Evolutionary conservation across 768 basidiomycete species (phyloP).

Genomic region (Candolleomyces eurysporus): DNA sequence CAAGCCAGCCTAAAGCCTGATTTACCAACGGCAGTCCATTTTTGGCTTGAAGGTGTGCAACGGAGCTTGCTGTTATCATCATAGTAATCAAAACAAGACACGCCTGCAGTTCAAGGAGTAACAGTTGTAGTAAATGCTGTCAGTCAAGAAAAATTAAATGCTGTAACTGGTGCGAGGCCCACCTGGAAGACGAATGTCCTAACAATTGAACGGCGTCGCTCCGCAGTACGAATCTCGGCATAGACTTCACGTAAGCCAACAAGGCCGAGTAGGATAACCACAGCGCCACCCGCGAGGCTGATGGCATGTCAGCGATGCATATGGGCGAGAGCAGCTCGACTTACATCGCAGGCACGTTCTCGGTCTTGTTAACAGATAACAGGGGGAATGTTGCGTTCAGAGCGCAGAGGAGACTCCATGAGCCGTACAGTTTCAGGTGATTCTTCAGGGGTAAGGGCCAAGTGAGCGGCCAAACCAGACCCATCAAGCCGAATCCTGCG

Average conservation of each 20-base stretch:
- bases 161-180: neutral
- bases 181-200: constrained; percentile 27
- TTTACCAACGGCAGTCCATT: constrained; percentile 59
- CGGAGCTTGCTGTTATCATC: constrained; percentile 56
- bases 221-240: constrained; percentile 5
- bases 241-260: constrained; percentile 10
- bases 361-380: constrained; percentile 68
- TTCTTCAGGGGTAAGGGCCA: constrained; percentile 39
- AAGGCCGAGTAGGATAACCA: constrained; percentile 39
- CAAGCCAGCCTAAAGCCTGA: constrained; percentile 62
- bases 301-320: neutral
- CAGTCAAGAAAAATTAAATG: neutral
- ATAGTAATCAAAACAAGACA: constrained; percentile 45
- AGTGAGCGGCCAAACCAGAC: constrained; percentile 63
- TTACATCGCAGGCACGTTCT: constrained; percentile 60
- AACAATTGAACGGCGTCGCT: neutral
- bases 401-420: constrained; percentile 53
- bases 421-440: constrained; percentile 20
- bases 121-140: neutral
- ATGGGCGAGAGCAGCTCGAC: constrained; percentile 18
- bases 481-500: constrained; percentile 57
- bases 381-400: constrained; percentile 64
- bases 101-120: constrained; percentile 28
- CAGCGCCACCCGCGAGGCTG: constrained; percentile 47
- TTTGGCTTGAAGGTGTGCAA: constrained; percentile 60